Base-by-base conservation (phyloP, 2,329 filamentous ascomycete genomes). In the Penicillium aurantiogriseum region DNA sequence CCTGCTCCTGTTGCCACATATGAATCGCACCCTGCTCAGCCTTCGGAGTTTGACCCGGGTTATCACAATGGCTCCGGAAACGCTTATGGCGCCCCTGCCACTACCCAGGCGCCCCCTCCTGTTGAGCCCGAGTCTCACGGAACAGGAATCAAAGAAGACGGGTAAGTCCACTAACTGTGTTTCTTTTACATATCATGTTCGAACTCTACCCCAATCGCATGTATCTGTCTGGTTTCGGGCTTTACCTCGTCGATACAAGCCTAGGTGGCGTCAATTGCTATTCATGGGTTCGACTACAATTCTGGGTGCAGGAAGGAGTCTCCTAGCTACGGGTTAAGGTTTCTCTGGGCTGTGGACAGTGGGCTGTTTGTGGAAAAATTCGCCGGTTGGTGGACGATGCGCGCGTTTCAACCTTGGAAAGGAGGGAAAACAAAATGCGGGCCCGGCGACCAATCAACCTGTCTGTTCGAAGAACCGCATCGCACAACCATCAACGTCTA, bases 91-190 rank as follows among this genome's bases (percentile, higher is more conserved):
- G 61, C 62, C 15, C 67, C 66, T 33, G 57, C 59, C 29, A 60
- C 56, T 51, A 56, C 61, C 52, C 55, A 61, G 29, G 55, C 58
- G 27, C 59, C 67, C 51, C 36, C 50, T 36, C 63, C 63, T 47
- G 64, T 59, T 35, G 73, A 77, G 35, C 50, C 69, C 29, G 74
- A 74, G 43, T 67, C 64, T 49, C 73, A 75, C 46, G 74, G 72
- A 45, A 78, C 76, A 25, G 76, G 76, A 48, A 90, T 92, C 56
- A 95, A 95, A 77, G 91, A 95, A 85, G 91, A 95, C 73, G 91
- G 91, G 91, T 95, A 87, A 92, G 91, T 86, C n/a, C 17, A 46
- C 35, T 45, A 43, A 29, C 39, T 45, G 58, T 56, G 57, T 64
- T 68, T 27, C 62, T 64, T 63, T 61, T 64, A 13, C 9, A 27